Percentiles rank a stretch among this genome's conserved stretches.
Evolutionary conservation across 305 asterid genomes (phyloP).

Genomic region (Fraxinus floribunda): DNA sequence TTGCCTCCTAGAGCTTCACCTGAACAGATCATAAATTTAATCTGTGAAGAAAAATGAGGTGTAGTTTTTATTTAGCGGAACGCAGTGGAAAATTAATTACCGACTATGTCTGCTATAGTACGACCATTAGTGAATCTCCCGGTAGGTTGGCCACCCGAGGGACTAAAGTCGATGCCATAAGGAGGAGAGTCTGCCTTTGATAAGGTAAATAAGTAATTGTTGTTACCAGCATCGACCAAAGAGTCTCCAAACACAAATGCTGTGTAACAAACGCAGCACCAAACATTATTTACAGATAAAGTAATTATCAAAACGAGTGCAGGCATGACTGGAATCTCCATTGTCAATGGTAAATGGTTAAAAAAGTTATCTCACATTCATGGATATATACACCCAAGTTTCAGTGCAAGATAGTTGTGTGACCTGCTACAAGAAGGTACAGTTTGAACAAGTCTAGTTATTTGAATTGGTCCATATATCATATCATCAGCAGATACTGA

Average conservation of each 20-base stretch:
- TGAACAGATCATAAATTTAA: not conserved
- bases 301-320: not conserved
- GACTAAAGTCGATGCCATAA: constrained; percentile 52
- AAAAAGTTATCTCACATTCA: not conserved
- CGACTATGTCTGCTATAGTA: constrained; percentile 49
- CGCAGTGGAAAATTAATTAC: constrained; percentile 21
- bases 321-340: constrained; percentile 7
- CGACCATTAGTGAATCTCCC: constrained; percentile 63
- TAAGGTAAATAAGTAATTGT: constrained; percentile 49
- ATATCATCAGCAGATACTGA: constrained; percentile 2
- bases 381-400: not conserved
- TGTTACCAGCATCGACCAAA: constrained; percentile 51
- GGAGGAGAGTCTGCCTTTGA: constrained; percentile 56
- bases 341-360: not conserved
- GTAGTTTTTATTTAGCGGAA: not conserved
- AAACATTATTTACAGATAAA: constrained; percentile 9
- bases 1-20: constrained; percentile 49
- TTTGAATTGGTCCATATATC: constrained; percentile 28
- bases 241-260: constrained; percentile 57
- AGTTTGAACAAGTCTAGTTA: constrained; percentile 22
- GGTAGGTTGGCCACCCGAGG: constrained; percentile 52
- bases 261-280: constrained; percentile 30
- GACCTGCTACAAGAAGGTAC: constrained; percentile 19
- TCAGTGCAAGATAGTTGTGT: constrained; percentile 3
- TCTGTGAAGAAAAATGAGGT: not conserved